Base-by-base conservation (phyloP, 2,329 filamentous ascomycete genomes). In the Calonectria montana region DNA sequence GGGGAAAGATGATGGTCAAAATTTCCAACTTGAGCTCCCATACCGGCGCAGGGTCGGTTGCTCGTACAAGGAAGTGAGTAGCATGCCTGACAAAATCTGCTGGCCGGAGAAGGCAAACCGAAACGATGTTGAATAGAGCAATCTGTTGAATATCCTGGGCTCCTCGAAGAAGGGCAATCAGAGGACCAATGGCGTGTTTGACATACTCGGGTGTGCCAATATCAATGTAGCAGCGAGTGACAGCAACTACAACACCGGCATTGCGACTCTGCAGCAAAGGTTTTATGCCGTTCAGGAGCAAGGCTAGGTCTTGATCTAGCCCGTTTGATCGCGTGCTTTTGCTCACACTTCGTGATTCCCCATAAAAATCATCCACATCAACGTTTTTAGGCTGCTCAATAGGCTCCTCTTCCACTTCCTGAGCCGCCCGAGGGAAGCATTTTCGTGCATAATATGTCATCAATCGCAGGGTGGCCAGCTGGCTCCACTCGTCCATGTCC, bases 401-500 rank as follows among this genome's bases (percentile, higher is more conserved):
- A 81, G 81, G 69, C 67, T 85, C 76, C 86, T 91, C 68, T 48
- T 91, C 68, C 48, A 87, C 91, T 2, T 89, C 84, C 75, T 87
- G 91, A 10, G 87, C 93, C 80, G 89, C 89, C 67, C 89, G 88
- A 0, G 97, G 96, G 77, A 99, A 99, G 82, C 95, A 98, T 80
- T 91, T 94, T 67, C 97, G 91, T 2, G 94, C 92, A 82, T 99
- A 99, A 25, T 92, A 86, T 1, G 94, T 93, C 91, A 98, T 92
- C 75, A 99, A 86, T 45, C 92, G 90, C 77, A 99, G 81, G 3
- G 94, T 94, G 2, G 95, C 93, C 66, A 98, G 83, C 84, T 99
- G 97, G 48, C 95, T 94, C 97, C 97, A 99, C 84, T 99, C 97
- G 80, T 99, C 97, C 97, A 99, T 99, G 81, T 99, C 97, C 27